Base-by-base conservation (phyloP, 2,329 filamentous ascomycete species). In the Rutstroemia sp. region DNA sequence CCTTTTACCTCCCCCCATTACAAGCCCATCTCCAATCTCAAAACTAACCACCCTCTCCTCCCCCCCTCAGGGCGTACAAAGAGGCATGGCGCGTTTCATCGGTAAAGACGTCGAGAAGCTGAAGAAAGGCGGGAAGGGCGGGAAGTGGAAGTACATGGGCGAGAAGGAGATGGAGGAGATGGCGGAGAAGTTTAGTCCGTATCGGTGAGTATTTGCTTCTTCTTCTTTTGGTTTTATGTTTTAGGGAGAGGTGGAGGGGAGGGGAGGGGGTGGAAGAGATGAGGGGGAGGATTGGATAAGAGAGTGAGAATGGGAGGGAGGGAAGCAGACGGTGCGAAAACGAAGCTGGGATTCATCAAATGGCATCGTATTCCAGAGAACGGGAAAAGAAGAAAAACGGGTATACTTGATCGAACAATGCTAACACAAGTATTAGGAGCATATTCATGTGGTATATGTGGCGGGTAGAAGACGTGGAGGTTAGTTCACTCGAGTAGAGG, bases 111-210 rank as follows among this genome's bases (percentile, higher is more conserved):
- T 97, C 21, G 82, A 77, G 47, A 95, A 92, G 73, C 74, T 96
- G 58, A 96, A 95, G 74, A 77, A 75, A 12, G 46, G 23, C 38
- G 88, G 83, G 62, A 85, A 84, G 25, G 86, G 51, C 9, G 88
- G 89, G 46, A 97, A 97, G 75, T 97, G 91, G 87, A 97, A 97
- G 76, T 99, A 97, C 71, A 96, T 97, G 91, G 81, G 80, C 38
- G 94, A 97, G 74, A 81, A 84, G 69, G 94, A 97, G 59, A 97
- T 99, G 94, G 70, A 87, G 59, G 88, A 91, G 62, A 78, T 90
- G 62, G 85, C 90, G 12, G 87, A 86, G 57, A 83, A 78, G 68
- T 99, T 95, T 71, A 79, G 80, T 57, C 94, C 92, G 3, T 97
- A 95, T 72, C 78, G 83, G 81, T 83, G 66, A 74, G 74, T 18